These are phyloP conservation scores for Ormosia emarginata DNA, from an alignment of 306 rosid genomes.

Conservation along the genomic window DNA sequence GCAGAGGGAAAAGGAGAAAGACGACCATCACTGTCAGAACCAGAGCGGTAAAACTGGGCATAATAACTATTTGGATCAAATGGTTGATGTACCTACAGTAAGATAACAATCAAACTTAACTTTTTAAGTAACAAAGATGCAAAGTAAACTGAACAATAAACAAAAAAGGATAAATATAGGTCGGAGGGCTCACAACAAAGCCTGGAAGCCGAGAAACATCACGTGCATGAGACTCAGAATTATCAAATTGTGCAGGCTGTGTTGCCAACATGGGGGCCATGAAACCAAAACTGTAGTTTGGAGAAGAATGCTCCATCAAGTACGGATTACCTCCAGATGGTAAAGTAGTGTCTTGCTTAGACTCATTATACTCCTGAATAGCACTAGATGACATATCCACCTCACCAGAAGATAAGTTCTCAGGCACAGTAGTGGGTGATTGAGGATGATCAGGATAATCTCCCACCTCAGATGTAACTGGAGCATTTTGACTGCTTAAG, in stretches of 20 bases:
- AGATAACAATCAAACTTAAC: conserved; percentile 15
- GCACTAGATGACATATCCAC: conserved; percentile 69
- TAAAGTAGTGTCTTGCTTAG: conserved; percentile 64
- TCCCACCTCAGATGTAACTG: conserved; percentile 49
- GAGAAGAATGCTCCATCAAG: conserved; percentile 54
- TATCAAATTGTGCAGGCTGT: conserved; percentile 71
- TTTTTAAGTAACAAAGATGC: conserved; percentile 16
- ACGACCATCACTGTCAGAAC: conserved; percentile 77
- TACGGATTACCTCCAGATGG: conserved; percentile 71
- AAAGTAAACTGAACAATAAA: conserved; percentile 22
- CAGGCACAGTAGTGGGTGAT: conserved; percentile 54
- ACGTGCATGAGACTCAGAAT: conserved; percentile 72
- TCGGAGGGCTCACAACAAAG: conserved; percentile 63
- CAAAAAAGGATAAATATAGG: neutral
- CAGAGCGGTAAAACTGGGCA: conserved; percentile 82
- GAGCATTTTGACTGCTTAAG: conserved; percentile 55
- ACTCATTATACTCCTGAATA: conserved; percentile 52
- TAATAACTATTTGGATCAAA: conserved; percentile 81
- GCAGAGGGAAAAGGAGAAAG: conserved; percentile 82
- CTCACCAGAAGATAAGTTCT: conserved; percentile 56
- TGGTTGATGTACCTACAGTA: conserved; percentile 69
- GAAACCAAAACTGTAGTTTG: conserved; percentile 69
- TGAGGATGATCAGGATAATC: conserved; percentile 64
- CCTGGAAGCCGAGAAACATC: conserved; percentile 72
- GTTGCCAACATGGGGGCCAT: conserved; percentile 72